These are phyloP conservation scores for Prunus mongolica DNA, from an alignment of 306 rosid genomes.

Conservation along the genomic window DNA sequence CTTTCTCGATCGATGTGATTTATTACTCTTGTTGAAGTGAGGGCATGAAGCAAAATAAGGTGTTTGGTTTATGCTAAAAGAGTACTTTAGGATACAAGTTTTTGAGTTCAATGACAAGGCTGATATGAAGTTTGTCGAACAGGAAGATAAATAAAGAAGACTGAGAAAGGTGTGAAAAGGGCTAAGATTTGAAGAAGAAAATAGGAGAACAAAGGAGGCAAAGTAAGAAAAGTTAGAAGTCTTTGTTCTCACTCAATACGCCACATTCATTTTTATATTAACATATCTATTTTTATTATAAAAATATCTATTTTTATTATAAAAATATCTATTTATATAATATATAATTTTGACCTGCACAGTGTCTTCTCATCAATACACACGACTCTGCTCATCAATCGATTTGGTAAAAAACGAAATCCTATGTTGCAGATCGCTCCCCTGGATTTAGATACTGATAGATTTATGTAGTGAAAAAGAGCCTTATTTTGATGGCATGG, in stretches of 20 bases:
- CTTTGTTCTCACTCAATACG: background rate
- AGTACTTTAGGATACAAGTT: no score
- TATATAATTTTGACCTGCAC: background rate
- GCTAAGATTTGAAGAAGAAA: no score
- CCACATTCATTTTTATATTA: background rate
- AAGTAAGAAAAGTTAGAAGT: background rate
- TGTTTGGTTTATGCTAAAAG: background rate
- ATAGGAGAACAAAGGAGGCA: background rate
- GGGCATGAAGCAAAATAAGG: background rate
- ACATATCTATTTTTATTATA: background rate
- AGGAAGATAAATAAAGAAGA: background rate
- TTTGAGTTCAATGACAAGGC: background rate
- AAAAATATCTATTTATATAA: background rate
- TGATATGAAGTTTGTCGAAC: background rate
- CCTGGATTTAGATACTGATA: slow-evolving; percentile 70
- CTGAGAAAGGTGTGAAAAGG: background rate
- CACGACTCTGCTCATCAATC: background rate
- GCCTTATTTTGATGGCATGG: slow-evolving; percentile 71
- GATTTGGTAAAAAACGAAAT: background rate
- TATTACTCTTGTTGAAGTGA: background rate
- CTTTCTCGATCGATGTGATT: background rate
- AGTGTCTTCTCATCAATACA: background rate
- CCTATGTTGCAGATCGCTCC: slow-evolving; percentile 76
- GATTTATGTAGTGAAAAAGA: slow-evolving; percentile 61
- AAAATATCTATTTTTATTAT: background rate